Base-by-base conservation (phyloP, 1,284 basidiomycete species). In the Singerocomus rubriflavus region DNA sequence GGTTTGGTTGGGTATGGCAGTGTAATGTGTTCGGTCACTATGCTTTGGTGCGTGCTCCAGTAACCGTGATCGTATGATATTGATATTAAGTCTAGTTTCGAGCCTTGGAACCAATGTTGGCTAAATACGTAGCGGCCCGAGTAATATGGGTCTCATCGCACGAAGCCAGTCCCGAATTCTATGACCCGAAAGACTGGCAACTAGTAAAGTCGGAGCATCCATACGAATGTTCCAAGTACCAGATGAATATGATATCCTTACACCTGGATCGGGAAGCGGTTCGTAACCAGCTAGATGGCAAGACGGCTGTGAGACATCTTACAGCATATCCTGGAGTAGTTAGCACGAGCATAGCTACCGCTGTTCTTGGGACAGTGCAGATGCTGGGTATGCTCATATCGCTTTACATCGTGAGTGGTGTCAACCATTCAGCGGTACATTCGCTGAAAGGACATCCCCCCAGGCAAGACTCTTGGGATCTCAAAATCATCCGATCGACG, bases 11-110 rank as follows among this genome's bases (percentile, higher is more conserved):
- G 74, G 80, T 88, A 8, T 96, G 90, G 89, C 88, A 93, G 61
- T 85, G 84, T 49, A 95, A 95, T 59, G 75, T 93, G 21, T 89
- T 95, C 49, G 84, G 88, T 0, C 89, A 92, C 61, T 95, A 89
- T 63, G 75, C 81, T 34, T 69, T 96, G 60, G 92, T 93, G 59
- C 54, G 88, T 76, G 17, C 17, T 52, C 39, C 27, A 49, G 17
- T 16, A 50, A 17, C 44, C 21, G 21, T 25, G 42, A 38, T n/a
- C n/a, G 50, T 10, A 17, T 47, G 31, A 48, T 14, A 7, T 47
- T 66, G 17, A 63, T 37, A 4, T 40, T 39, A 25, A n/a, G 26
- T 40, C 43, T 57, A 88, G 86, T 84, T 77, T 57, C 81, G 83
- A 35, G 69, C 73, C n/a, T 68, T 88, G 14, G 71, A 82, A 57